Base-by-base conservation (phyloP, 805 yeast genomes). In the Scheffersomyces stipitis region DNA sequence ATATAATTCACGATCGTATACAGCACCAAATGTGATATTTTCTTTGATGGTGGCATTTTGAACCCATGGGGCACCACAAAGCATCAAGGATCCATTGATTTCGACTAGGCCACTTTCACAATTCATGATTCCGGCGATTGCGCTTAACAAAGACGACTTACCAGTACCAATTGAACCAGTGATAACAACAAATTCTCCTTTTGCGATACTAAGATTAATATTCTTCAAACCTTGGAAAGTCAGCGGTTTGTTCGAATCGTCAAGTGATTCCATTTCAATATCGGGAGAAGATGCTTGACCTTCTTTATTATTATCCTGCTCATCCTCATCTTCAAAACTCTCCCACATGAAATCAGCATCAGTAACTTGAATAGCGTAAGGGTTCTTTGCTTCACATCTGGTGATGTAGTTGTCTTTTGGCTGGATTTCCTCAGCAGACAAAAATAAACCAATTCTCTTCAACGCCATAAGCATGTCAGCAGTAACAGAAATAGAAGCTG, bases 121-220 rank as follows among this genome's bases (percentile, higher is more conserved):
- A 30, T 53, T 56, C 71, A 67, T 63, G 34, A 52, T 48, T 1
- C 71, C 71, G 12, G 66, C 57, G 18, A 67, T 44, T 3, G 70
- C 71, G 36, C 41, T 48, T 23, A 66, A 55, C 20, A 66, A 48
- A 1, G 71, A 62, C 1, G 70, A 51, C 39, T 60, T 58, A 20
- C 70, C 70, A 9, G 65, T 56, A 9, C 69, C 69, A 40, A 64
- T 60, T 22, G 56, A 40, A 13, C 70, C 70, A 16, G 68, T 64
- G 17, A 64, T 52, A 8, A 62, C 67, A 23, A 64, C 43, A 33
- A 64, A 63, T 37, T 64, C 67, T 6, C 67, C 66, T 34, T 56
- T 53, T 36, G 49, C 47, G 28, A 64, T 43, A 3, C 34, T 28
- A 8, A 64, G 48, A 33, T 59, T 41, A 13, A 64, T 44, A 31